Base-by-base conservation (phyloP, 106 monocot genomes). In the Phalaenopsis equestris region DNA sequence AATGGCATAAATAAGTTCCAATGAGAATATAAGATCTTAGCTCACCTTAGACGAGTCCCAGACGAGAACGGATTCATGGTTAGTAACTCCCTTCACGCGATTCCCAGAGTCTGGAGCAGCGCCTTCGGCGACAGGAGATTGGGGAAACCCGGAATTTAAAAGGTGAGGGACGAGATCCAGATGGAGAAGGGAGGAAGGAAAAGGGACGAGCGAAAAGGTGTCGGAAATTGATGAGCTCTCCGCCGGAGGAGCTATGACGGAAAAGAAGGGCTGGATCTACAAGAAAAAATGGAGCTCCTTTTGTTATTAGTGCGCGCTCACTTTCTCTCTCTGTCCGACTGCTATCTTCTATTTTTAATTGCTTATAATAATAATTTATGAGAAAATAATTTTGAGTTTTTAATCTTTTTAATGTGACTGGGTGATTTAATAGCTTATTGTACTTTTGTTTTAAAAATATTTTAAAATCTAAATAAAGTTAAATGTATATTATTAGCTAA, bases 61-160 rank as follows among this genome's bases (percentile, higher is more conserved):
- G 91, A 91, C 12, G 89, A 91, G 80, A 91, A 91, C 77, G 91
- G 91, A 84, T 91, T 91, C 89, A 91, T 91, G 84, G 80, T 79
- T 70, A 49, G 58, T 75, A 17, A 30, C 49, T 49, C 49, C 21
- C 21, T 42, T 42, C 49, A 14, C 3, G 11, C 49, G 24, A 49
- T 49, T 37, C 73, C 67, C 46, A 70, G 79, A 75, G 75, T 79
- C 84, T 48, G 24, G 46, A 48, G 76, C 41, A 12, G 19, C 74
- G 52, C n/a, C 3, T 48, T 19, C 19, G 24, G 46, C 24, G 24
- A 30, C 19, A 8, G 76, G 0, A 42, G 3, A 10, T 47, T 76
- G 30, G 11, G n/a, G 48, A 76, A 76, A 49, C 9, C 76, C 76
- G 47, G 42, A 76, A 2, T n/a, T 3, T 3, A 30, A 30, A 17